Conservation (phyloP, 768 basidiomycete genomes). For the Terana coerulea region DNA sequence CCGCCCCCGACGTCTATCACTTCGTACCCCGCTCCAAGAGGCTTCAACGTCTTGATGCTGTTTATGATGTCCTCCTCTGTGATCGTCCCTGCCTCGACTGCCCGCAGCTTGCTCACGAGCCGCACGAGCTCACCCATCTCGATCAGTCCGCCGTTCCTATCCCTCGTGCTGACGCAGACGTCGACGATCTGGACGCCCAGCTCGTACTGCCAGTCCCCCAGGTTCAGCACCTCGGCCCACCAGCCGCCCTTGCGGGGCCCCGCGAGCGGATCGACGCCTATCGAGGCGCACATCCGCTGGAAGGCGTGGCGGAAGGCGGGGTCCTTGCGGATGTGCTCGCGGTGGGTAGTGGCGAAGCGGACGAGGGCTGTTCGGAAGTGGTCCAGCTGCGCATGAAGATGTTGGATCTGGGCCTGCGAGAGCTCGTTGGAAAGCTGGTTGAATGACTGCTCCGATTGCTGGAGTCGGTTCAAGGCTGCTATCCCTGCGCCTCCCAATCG, state of each 20-base stretch:
- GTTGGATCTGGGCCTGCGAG: constrained; percentile 69
- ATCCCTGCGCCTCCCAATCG: constrained; percentile 79
- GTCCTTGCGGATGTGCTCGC: constrained; percentile 77
- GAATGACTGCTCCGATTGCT: constrained; percentile 77
- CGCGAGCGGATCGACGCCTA: constrained; percentile 92
- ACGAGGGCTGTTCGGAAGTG: constrained; percentile 80
- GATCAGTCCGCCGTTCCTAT: constrained; percentile 90
- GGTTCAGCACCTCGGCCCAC: constrained; percentile 85
- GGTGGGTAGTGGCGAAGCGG: constrained; percentile 79
- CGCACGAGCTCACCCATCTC: constrained; percentile 82
- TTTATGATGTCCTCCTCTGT: constrained; percentile 82
- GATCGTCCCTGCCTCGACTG: constrained; percentile 61
- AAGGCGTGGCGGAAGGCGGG: constrained; percentile 89
- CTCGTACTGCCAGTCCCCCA: constrained; percentile 96
- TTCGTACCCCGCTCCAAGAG: constrained; percentile 90
- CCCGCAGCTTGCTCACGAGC: constrained; percentile 73
- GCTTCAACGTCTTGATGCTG: constrained; percentile 83
- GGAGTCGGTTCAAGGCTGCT: constrained; percentile 87
- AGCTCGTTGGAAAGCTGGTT: constrained; percentile 76
- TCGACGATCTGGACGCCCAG: constrained; percentile 95
- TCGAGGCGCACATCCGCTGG: constrained; percentile 92
- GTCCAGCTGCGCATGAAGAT: constrained; percentile 76
- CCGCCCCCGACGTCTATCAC: constrained; percentile 69
- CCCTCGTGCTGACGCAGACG: constrained; percentile 83
- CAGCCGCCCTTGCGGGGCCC: constrained; percentile 83